Base-by-base conservation (phyloP, 2,329 filamentous ascomycete genomes). In the Colletotrichum lentis region DNA sequence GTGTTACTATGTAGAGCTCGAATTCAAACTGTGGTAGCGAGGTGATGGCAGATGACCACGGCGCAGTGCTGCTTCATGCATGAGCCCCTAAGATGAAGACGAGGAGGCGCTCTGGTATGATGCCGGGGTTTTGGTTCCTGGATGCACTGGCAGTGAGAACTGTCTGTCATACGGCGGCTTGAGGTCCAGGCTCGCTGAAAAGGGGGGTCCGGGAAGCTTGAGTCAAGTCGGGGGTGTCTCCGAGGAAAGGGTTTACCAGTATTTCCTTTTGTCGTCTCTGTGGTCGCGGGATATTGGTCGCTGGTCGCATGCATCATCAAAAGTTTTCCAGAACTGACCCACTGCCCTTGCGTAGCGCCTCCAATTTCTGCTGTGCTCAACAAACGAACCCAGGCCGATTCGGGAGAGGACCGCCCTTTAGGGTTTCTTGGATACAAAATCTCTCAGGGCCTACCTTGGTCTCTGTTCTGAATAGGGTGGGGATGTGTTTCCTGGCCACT, bases 321-420 rank as follows among this genome's bases (percentile, higher is more conserved):
- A 60, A 60, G 65, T 68, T 44, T 61, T 52, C 43, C 20, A 43
- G n/a, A 52, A 47, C n/a, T n/a, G 65, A 35, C 37, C 65, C 65
- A 68, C 65, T 24, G 57, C 31, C 16, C n/a, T 39, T 22, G 52
- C 31, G 6, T 60, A 11, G 53, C 37, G 58, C 60, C 35, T 53
- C 60, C 24, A 20, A 57, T n/a, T 47, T 20, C 50, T 46, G 54
- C 47, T 16, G 37, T 64, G 35, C 35, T 53, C n/a, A n/a, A n/a
- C 31, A 44, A 43, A 31, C 16, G 31, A 16, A 31, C 39, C 35
- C n/a, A 57, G 46, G 60, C 39, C 53, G 31, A 52, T 53, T 44
- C 41, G 27, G 43, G 27, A n/a, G 54, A 50, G 37, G 46, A 35
- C 31, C 44, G 27, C 22, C 31, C 4, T 46, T 37, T 56, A 11